Percentiles rank a stretch among this genome's conserved stretches.
phyloP scores from a whole-genome alignment of 192 early-diverging fungal species.

The Pilobolus umbonatus region DNA sequence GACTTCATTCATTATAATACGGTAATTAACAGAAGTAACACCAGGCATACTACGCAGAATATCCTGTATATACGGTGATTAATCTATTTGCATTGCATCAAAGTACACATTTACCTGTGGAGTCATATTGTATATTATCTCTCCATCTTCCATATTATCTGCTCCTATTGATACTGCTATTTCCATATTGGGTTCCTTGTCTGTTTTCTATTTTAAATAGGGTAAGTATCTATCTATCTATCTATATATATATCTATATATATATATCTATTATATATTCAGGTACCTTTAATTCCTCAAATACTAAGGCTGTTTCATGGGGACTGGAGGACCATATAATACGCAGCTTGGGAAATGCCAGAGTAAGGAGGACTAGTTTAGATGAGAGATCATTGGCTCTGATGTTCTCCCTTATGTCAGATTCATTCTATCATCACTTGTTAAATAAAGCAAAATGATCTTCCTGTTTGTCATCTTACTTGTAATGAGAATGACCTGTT shows the following conservation, averaged over 20 bases:
- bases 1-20: conserved; percentile 63
- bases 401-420: conserved; percentile 51
- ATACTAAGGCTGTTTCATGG: conserved; percentile 81
- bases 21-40: conserved; percentile 78
- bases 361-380: conserved; percentile 67
- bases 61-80: conserved; percentile 33
- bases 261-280: not conserved
- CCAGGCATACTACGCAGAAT: conserved; percentile 84
- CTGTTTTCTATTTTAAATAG: conserved; percentile 50
- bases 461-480: conserved; percentile 30
- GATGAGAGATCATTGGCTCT: conserved; percentile 58
- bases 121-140: conserved; percentile 63
- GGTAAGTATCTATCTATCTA: not conserved
- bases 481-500: conserved; percentile 77
- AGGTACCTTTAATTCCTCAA: conserved; percentile 81
- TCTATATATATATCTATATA: conserved; percentile 7
- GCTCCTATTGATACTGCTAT: conserved; percentile 67
- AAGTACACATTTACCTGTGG: conserved; percentile 46
- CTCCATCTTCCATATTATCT: conserved; percentile 53
- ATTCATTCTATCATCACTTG: not conserved
- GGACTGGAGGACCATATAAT: conserved; percentile 87
- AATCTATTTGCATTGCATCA: not conserved
- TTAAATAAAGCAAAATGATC: conserved; percentile 23
- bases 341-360: conserved; percentile 81
- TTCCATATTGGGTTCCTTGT: conserved; percentile 69